Percentiles rank a stretch among this genome's conserved stretches.
Conservation (phyloP, 345 rosid genomes). For the Lenwebbia sp. region DNA sequence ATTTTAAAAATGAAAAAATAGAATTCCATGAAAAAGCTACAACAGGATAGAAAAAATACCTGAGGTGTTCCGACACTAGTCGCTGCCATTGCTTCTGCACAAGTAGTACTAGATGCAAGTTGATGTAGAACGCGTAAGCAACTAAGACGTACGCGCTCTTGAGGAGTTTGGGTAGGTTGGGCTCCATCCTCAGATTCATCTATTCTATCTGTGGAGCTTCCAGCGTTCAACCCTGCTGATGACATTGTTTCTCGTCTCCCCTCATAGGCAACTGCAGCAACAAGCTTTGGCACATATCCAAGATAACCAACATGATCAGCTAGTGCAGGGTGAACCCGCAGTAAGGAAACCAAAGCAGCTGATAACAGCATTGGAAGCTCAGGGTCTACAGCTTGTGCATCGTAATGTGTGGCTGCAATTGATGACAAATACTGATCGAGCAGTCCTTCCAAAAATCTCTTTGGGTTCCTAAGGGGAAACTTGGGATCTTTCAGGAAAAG, state of each 20-base stretch:
- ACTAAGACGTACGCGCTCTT: conserved; percentile 95
- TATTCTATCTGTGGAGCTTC: conserved; percentile 26
- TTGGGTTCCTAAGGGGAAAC: conserved; percentile 94
- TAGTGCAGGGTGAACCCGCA: conserved; percentile 97
- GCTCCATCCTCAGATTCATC: conserved; percentile 44
- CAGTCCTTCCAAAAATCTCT: conserved; percentile 93
- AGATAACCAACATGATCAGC: conserved; percentile 98
- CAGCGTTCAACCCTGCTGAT: conserved; percentile 48
- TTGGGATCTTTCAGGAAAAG: conserved; percentile 94
- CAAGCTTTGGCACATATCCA: conserved; percentile 97
- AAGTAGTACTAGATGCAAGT: conserved; percentile 91
- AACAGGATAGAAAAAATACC: conserved; percentile 19
- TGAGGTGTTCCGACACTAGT: conserved; percentile 93
- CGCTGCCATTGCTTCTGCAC: conserved; percentile 99
- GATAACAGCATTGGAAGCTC: conserved; percentile 96
- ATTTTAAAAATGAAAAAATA: neutral
- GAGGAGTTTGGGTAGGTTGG: conserved; percentile 71
- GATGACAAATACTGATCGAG: conserved; percentile 92
- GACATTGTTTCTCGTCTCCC: conserved; percentile 91
- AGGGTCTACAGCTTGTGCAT: conserved; percentile 62
- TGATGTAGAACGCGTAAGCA: conserved; percentile 97
- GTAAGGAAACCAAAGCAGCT: conserved; percentile 93
- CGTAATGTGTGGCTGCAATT: conserved; percentile 88
- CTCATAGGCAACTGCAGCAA: conserved; percentile 94
- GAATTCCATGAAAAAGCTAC: neutral